Evolutionary conservation across 805 yeast genomes (phyloP), one percentile per base, ranked within the genome.

Genomic region (Candida lessepsii): DNA sequence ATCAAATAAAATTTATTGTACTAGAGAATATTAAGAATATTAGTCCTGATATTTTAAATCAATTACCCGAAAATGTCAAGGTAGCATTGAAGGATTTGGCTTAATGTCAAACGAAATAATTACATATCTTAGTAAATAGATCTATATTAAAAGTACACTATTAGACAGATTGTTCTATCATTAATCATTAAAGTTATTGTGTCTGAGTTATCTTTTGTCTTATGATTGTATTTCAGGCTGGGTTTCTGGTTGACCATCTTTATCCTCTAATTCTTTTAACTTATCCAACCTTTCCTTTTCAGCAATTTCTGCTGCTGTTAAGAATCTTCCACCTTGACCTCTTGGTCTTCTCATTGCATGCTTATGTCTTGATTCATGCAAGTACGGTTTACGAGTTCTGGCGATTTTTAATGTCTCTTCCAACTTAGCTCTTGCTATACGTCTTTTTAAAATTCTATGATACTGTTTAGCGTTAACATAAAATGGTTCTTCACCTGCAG

Each of bases 321-420:
- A 65, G 51, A 93, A 93, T 45, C 99, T 73, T 5, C 99, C 99
- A 23, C 99, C 99, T 66, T 93, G 98, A 19, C 99, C 99, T 52
- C 99, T 79, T 11, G 99, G 98, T 60, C 99, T 78, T 58, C 98
- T 77, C 99, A 93, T 93, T 2, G 99, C 99, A 61, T 93, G 99
- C 60, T 93, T 91, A 61, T 93, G 99, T 53, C 99, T 76, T 14
- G 96, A 87, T 63, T 93, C 99, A 58, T 93, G 99, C 36, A 93
- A 63, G 61, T 95, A 91, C 9, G 98, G 97, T 58, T 84, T 83
- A 53, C 98, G 78, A 13, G 95, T 95, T 47, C 96, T 76, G 13
- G 93, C 90, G 4, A 86, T 86, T 56, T 87, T 84, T 47, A 91
- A 73, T 31, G 81, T 78, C 57, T 93, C 98, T 56, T 93, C 98